phyloP scores from a whole-genome alignment of 371 early-diverging fungal genomes.

The Parasitella parasitica region DNA sequence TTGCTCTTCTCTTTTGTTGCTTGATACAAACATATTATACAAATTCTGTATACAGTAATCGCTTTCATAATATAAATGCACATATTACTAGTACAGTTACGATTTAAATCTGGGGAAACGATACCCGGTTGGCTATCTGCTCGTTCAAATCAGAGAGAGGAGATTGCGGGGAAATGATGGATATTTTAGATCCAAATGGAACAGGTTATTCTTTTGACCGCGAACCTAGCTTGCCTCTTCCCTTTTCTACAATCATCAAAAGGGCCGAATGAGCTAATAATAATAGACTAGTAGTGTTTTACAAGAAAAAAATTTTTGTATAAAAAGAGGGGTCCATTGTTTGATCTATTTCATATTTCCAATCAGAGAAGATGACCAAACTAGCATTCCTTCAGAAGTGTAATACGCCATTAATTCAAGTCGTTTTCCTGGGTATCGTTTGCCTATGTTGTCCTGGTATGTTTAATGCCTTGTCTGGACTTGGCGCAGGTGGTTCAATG shows the following conservation, averaged over 20 bases:
- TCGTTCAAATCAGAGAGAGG: not conserved
- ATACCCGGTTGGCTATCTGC: not conserved
- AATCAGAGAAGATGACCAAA: too few species aligned
- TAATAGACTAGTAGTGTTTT: not conserved
- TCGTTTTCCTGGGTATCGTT: conserved; percentile 70
- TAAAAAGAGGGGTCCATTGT: not conserved
- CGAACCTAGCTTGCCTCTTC: not conserved
- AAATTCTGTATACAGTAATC: too few species aligned
- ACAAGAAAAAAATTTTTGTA: not conserved
- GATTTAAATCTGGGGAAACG: not conserved
- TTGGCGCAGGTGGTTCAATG: conserved; percentile 59
- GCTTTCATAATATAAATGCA: too few species aligned
- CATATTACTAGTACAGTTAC: not conserved
- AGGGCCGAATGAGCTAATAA: not conserved
- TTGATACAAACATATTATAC: too few species aligned
- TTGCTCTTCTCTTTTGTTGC: too few species aligned
- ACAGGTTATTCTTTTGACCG: conserved; percentile 4
- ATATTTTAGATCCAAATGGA: not conserved
- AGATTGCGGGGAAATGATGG: not conserved
- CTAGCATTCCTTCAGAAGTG: too few species aligned
- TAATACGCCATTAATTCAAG: conserved; percentile 63
- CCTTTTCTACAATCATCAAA: not conserved
- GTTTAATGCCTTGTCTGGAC: conserved; percentile 26
- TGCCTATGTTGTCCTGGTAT: conserved; percentile 75
- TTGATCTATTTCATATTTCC: too few species aligned